Base-by-base conservation (phyloP, 2,329 filamentous ascomycete species). In the Colletotrichum zoysiae region DNA sequence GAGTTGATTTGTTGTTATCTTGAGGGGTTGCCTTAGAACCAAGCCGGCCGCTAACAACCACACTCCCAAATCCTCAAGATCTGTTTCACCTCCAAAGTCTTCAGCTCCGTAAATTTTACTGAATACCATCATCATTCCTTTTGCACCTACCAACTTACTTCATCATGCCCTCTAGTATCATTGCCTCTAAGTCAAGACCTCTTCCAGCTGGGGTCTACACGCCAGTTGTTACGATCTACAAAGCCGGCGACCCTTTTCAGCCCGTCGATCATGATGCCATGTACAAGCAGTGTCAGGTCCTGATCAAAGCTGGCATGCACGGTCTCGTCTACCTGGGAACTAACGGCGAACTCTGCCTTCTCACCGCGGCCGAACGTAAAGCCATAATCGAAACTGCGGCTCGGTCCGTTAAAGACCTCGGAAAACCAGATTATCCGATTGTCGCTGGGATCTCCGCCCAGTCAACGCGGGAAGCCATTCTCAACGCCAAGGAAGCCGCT, bases 401-500 rank as follows among this genome's bases (percentile, higher is more conserved):
- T 16, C 78, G 78, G 11, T 82, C 83, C 0, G 81, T 84, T 2
- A 75, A 76, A 33, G 82, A 84, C 65, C 73, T 80, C 0, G 74
- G 78, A 1, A 75, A 80, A 2, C 75, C 78, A 0, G 70, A 80
- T 18, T 83, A 84, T 55, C 85, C 84, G 0, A 78, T 86, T 3
- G 81, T 85, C 2, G 84, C 84, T 4, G 84, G 85, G 6, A 82
- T 85, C 30, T 83, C 81, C 0, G 84, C 81, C 0, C 88, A 92
- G 74, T 92, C 90, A 1, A 92, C 90, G 1, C 86, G 89, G 68
- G 91, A 93, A 79, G 89, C 90, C 14, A 88, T 93, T 67, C 83
- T 89, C 64, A 84, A 93, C 16, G 92, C 90, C 79, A 83, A 84
- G 63, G 91, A 93, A 76, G 91, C 92, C 6, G 86, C 87, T 33